Conservation (phyloP, 225 moss, liverwort and hornwort species). For the Pleurozium schreberi region DNA sequence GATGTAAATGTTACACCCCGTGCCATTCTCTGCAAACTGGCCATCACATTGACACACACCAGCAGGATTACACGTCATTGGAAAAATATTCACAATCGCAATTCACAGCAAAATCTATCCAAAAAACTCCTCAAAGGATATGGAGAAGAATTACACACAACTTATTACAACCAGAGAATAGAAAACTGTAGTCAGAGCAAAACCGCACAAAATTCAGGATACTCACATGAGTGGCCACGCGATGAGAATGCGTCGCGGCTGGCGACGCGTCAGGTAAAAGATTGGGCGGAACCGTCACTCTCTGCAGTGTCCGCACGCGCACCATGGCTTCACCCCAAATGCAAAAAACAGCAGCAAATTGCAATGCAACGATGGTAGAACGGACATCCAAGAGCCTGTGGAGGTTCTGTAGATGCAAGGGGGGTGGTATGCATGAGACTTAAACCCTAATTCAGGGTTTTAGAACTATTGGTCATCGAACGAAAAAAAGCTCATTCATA, state of each 20-base stretch:
- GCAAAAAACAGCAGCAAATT: background rate
- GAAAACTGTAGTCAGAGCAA: background rate
- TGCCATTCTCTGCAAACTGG: constrained; percentile 57
- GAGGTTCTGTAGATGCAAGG: background rate
- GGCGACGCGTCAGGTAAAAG: constrained; percentile 32
- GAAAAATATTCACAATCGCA: background rate
- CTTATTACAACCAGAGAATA: background rate
- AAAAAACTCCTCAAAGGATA: background rate
- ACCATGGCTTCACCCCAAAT: constrained; percentile 1
- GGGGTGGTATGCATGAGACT: background rate
- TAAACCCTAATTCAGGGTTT: constrained; percentile 16
- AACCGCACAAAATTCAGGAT: background rate
- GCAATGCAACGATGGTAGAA: background rate
- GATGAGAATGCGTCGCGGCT: constrained; percentile 49
- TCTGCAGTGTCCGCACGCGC: constrained; percentile 30
- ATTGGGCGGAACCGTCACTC: constrained; percentile 13
- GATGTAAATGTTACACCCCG: constrained; percentile 45
- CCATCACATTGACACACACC: constrained; percentile 1
- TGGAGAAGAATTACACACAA: background rate
- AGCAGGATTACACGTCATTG: background rate
- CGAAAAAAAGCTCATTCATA: background rate
- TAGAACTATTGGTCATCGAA: background rate
- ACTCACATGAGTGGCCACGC: constrained; percentile 48
- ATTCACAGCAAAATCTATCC: background rate
- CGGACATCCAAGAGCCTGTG: background rate